Conservation (phyloP, 2,329 filamentous ascomycete species). For the Drechmeria coniospora region DNA sequence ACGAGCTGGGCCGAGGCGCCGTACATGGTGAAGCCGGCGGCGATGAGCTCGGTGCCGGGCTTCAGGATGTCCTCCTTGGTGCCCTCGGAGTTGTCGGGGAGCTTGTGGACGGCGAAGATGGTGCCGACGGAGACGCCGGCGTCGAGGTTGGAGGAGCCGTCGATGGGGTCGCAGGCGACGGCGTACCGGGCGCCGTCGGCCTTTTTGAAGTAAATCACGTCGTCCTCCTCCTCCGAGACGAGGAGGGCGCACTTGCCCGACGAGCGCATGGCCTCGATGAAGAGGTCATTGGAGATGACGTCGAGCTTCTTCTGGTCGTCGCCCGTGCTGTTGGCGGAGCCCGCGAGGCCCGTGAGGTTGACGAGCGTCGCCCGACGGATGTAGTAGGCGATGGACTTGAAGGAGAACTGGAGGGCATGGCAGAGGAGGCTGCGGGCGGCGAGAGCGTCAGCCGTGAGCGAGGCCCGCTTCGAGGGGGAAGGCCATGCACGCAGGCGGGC, state of each 20-base stretch:
- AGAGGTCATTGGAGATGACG: constrained; percentile 96
- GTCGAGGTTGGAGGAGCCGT: constrained; percentile 93
- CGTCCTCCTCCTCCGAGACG: constrained; percentile 96
- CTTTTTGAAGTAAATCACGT: constrained; percentile 74
- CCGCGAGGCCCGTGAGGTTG: constrained; percentile 88
- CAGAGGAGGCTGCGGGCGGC: constrained; percentile 59
- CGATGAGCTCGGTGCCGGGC: constrained; percentile 81
- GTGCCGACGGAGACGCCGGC: constrained; percentile 96
- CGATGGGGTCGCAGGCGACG: constrained; percentile 93
- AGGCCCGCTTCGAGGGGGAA: too few relatives aligned
- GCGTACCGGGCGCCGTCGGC: constrained; percentile 71
- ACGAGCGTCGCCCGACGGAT: constrained; percentile 91
- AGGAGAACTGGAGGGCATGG: constrained; percentile 96
- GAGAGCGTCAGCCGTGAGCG: too few relatives aligned
- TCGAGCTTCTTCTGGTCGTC: constrained; percentile 99
- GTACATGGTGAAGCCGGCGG: constrained; percentile 99
- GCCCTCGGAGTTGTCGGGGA: constrained; percentile 59
- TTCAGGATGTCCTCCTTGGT: constrained; percentile 75
- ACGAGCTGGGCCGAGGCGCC: constrained; percentile 92
- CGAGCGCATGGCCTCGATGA: constrained; percentile 87
- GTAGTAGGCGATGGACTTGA: constrained; percentile 99
- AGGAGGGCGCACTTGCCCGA: constrained; percentile 81
- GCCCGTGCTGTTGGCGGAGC: constrained; percentile 85
- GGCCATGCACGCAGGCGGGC: too few relatives aligned
- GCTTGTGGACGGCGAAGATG: constrained; percentile 89